Base-by-base conservation (phyloP, 2,329 filamentous ascomycete species). In the Sphaerulina vaccinii region DNA sequence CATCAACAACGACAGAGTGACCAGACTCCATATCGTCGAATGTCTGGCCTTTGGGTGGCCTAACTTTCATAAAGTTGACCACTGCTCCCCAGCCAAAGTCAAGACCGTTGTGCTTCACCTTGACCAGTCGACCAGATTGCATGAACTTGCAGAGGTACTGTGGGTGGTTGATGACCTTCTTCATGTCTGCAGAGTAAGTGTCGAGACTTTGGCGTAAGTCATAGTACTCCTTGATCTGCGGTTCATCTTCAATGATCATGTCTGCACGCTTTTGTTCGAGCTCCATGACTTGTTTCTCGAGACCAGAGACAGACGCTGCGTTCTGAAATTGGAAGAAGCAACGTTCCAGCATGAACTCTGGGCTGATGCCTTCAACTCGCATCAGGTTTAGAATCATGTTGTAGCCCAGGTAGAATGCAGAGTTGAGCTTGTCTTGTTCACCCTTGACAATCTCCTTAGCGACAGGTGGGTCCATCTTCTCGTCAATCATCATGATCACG, bases 271-370 rank as follows among this genome's bases (percentile, higher is more conserved):
- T 82, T 54, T 82, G 81, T 69, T 96, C 90, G 24, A 96, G 73
- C 40, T 87, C 80, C 67, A 84, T 82, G 54, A 97, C 75, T 60
- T 95, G 86, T 69, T 88, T 89, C 71, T 99, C 93, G 18, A 97
- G 73, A 10, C 79, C 78, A 16, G 88, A 87, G 7, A 96, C 90
- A 61, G 87, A 90, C 9, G 92, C 88, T 1, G 89, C 89, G 64
- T 95, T 97, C 70, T 99, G 93, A 73, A 99, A 99, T 71, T 99
- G 93, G 71, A 89, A 95, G 75, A 99, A 99, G 68, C 93, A 99
- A 61, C 87, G 83, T 75, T 97, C 91, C n/a, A 99, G 78, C 93
- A 99, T 99, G 67, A 89, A 97, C 65, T 99, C 92, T 2, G 95
- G 93, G 7, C 91, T 97, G 44, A 99, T 95, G n/a, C 90, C 92